Conservation (phyloP, 2,329 filamentous ascomycete genomes). For the Teratosphaeria zuluensis region DNA sequence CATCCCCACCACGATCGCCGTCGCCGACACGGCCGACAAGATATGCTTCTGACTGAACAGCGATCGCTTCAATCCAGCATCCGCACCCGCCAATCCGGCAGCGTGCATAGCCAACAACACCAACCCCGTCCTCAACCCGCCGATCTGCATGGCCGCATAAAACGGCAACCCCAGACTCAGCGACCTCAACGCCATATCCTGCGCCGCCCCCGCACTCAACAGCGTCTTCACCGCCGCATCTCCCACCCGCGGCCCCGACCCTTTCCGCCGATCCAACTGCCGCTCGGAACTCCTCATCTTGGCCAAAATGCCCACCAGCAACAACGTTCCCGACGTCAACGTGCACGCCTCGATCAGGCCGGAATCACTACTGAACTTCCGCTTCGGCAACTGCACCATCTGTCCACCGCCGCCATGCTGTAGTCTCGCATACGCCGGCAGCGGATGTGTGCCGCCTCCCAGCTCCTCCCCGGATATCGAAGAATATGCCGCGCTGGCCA, state of each 20-base stretch:
- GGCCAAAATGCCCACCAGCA: slow-evolving; percentile 34
- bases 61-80: slow-evolving; percentile 6
- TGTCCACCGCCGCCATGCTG: slow-evolving; percentile 16
- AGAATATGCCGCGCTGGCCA: slow-evolving; percentile 38
- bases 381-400: slow-evolving; percentile 6
- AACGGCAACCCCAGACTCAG: slow-evolving; percentile 38
- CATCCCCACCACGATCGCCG: slow-evolving; percentile 26
- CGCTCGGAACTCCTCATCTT: slow-evolving; percentile 21
- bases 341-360: slow-evolving; percentile 36
- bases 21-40: slow-evolving; percentile 27
- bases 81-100: slow-evolving; percentile 29
- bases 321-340: slow-evolving; percentile 37
- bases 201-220: slow-evolving; percentile 6
- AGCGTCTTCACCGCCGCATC: slow-evolving; percentile 2
- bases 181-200: slow-evolving; percentile 12
- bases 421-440: slow-evolving; percentile 21
- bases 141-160: slow-evolving; percentile 47
- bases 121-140: slow-evolving; percentile 45
- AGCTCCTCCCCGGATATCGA: slow-evolving; percentile 13
- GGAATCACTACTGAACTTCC: slow-evolving; percentile 8
- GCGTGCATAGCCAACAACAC: slow-evolving; percentile 38
- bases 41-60: slow-evolving; percentile 18
- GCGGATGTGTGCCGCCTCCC: slow-evolving; percentile 13
- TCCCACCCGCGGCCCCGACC: slow-evolving; percentile 1
- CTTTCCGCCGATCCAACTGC: slow-evolving; percentile 23